Conservation (phyloP, 23 red algal species). For the Gracilariopsis chorda region DNA sequence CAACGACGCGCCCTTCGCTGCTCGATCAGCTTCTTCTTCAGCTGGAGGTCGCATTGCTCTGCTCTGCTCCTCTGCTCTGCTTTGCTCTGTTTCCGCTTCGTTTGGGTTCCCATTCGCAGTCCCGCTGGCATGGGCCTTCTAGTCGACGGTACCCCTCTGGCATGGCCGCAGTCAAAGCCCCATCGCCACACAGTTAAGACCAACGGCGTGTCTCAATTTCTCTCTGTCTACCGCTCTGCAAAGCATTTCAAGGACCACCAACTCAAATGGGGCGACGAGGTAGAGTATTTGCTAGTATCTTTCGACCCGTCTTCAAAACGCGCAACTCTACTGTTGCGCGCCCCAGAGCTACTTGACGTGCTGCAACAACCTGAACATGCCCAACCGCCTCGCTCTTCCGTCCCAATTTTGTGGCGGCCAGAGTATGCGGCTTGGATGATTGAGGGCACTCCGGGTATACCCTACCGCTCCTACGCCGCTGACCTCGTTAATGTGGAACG, state of each 20-base stretch:
- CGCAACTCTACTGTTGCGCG: slow-evolving; percentile 72
- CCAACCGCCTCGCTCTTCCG: slow-evolving; percentile 45
- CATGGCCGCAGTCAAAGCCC: slow-evolving; percentile 60
- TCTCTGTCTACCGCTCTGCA: slow-evolving; percentile 65
- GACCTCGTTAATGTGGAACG: slow-evolving; percentile 90
- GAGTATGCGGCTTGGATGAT: slow-evolving; percentile 99
- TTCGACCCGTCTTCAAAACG: slow-evolving; percentile 9
- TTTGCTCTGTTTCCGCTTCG: too few relatives aligned
- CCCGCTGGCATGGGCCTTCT: slow-evolving; percentile 35
- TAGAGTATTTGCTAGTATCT: slow-evolving; percentile 86
- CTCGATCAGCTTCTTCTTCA: not conserved
- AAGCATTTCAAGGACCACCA: slow-evolving; percentile 57
- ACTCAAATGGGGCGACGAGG: slow-evolving; percentile 97
- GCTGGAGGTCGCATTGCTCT: not conserved
- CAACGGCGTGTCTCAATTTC: slow-evolving; percentile 88
- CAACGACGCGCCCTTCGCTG: not conserved
- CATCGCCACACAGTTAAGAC: slow-evolving; percentile 56
- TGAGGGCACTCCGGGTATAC: slow-evolving; percentile 94
- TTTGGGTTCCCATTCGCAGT: too few relatives aligned
- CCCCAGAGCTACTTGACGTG: slow-evolving; percentile 69
- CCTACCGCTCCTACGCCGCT: slow-evolving; percentile 85
- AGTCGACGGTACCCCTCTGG: slow-evolving; percentile 66
- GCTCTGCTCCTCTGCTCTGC: not conserved
- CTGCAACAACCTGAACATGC: slow-evolving; percentile 82
- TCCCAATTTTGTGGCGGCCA: slow-evolving; percentile 91